These are phyloP conservation scores for Entoloma clypeatum DNA, from an alignment of 1,284 basidiomycete genomes.

Conservation along the genomic window DNA sequence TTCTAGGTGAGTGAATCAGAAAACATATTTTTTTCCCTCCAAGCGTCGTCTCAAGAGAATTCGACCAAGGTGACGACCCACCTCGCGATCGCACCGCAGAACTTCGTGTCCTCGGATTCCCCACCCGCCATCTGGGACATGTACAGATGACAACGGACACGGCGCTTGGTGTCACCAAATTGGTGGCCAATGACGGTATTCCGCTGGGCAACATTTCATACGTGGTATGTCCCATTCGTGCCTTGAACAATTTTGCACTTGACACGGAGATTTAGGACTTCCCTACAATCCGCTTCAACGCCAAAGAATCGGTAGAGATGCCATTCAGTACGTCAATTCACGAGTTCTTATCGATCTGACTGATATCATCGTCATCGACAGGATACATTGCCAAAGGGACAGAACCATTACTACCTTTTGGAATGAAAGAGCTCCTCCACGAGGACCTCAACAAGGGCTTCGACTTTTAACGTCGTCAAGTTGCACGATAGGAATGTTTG, in stretches of 20 bases:
- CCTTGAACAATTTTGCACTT: background rate
- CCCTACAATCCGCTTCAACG: constrained; percentile 84
- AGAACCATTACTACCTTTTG: constrained; percentile 78
- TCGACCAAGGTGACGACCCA: constrained; percentile 75
- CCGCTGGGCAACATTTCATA: constrained; percentile 72
- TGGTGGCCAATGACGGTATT: constrained; percentile 78
- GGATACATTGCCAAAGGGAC: constrained; percentile 57
- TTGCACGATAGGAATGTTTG: background rate
- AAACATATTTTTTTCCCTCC: background rate
- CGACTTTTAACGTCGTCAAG: constrained; percentile 51
- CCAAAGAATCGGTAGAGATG: constrained; percentile 88
- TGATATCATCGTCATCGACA: constrained; percentile 22
- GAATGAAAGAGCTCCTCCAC: constrained; percentile 82
- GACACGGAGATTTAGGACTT: constrained; percentile 51
- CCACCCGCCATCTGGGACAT: constrained; percentile 75
- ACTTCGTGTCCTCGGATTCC: constrained; percentile 84
- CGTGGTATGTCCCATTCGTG: constrained; percentile 41
- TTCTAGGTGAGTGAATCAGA: constrained; percentile 40
- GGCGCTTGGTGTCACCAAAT: constrained; percentile 89
- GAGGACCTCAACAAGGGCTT: constrained; percentile 87
- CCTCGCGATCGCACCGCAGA: constrained; percentile 87
- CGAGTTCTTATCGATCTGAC: background rate
- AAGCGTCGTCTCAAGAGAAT: background rate
- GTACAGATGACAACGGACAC: constrained; percentile 99
- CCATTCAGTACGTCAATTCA: constrained; percentile 71